Base-by-base conservation (phyloP, 805 yeast genomes). In the Ogataea trehaloabstinens region DNA sequence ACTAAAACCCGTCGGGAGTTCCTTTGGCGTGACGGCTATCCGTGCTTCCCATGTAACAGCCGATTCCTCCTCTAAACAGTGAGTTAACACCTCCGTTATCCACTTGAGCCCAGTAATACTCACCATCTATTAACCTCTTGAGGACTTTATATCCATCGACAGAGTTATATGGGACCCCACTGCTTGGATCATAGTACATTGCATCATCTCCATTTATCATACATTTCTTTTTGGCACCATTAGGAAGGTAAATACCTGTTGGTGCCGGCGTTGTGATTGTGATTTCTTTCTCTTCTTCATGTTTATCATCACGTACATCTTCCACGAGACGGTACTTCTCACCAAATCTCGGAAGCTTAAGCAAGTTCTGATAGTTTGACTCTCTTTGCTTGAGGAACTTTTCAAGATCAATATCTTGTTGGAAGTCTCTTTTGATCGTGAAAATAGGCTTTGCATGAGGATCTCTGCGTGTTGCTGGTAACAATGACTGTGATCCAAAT, bases 111-210 rank as follows among this genome's bases (percentile, higher is more conserved):
- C 87, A 71, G 54, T 66, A 45, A 71, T 64, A 42, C 57, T 70
- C 73, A n/a, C 79, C 75, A 25, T 75, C 76, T 48, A 80, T 80
- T 13, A 74, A 58, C 18, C 73, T 76, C 41, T 74, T 75, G 31
- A 70, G 62, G 19, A 83, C 70, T 49, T 76, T 80, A 58, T 81
- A 88, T n/a, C 91, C 82, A 33, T 84, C 90, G 44, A 88, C 85
- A 46, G 82, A 82, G 35, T 82, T 74, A 62, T 93, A 93, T 2
- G 96, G 95, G 37, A 93, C 76, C 25, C 95, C 95, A 20, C 84
- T 80, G 25, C 77, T 72, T 0, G 98, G 98, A 66, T 91, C 98
- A 47, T 84, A 80, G 61, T 87, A 91, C 53, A 78, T 74, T 13
- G 93, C 95, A 33, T 80, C 81, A 35, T 74, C 74, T 2, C 95